Conservation (phyloP, 495 filamentous ascomycete genomes). For the Hypoxylon cercidicola region DNA sequence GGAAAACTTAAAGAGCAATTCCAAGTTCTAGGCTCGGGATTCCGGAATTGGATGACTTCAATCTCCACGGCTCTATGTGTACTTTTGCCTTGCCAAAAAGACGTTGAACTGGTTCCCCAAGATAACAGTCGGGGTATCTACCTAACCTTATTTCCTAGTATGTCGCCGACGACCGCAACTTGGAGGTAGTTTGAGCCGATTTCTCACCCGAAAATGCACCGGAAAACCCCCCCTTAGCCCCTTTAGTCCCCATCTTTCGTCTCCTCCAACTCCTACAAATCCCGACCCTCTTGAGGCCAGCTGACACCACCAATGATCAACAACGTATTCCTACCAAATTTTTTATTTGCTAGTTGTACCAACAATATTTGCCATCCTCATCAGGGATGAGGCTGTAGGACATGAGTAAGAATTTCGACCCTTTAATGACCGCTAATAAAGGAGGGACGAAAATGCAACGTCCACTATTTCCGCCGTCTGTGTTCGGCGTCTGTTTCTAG, state of each 20-base stretch:
- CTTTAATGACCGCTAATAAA: constrained; percentile 21
- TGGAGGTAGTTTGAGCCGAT: constrained; percentile 13
- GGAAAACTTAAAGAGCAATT: constrained; percentile 12
- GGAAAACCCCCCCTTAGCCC: constrained; percentile 18
- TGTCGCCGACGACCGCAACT: constrained; percentile 20
- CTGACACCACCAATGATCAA: constrained; percentile 33
- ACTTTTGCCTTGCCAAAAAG: constrained; percentile 14
- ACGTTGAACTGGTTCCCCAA: constrained; percentile 16
- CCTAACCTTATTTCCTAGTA: constrained; percentile 4
- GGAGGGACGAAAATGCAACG: constrained; percentile 8
- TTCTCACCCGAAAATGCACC: constrained; percentile 41
- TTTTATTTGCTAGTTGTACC: neutral
- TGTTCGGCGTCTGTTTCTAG: constrained; percentile 26
- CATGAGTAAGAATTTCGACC: constrained; percentile 37
- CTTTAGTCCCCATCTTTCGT: constrained; percentile 24
- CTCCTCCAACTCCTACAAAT: constrained; percentile 38
- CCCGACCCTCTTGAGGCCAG: constrained; percentile 40
- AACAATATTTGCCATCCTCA: constrained; percentile 13
- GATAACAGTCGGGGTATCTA: constrained; percentile 24
- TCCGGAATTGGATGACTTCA: constrained; percentile 24
- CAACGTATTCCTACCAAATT: neutral
- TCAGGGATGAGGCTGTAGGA: constrained; percentile 40
- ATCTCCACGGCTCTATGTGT: constrained; percentile 17
- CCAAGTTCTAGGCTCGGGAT: constrained; percentile 18
- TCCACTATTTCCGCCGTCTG: constrained; percentile 20